Conservation (phyloP, 2,329 filamentous ascomycete species). For the Gremmenia infestans region DNA sequence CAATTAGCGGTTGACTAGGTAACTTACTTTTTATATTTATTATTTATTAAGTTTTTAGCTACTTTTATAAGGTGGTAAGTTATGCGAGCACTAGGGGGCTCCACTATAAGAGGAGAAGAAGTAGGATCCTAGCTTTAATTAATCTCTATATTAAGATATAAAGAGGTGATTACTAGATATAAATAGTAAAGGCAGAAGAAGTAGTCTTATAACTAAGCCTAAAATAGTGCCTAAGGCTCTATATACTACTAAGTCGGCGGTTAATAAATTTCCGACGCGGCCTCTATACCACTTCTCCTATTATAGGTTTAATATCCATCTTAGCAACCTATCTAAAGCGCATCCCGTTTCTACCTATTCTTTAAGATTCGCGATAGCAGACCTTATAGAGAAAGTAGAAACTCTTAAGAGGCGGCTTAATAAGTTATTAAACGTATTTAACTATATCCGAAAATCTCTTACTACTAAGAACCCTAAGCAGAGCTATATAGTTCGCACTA, state of each 20-base stretch:
- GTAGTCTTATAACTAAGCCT: too few species aligned
- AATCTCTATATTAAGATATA: too few species aligned
- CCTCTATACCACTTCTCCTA: not conserved
- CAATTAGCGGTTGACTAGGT: not conserved
- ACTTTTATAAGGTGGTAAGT: not conserved
- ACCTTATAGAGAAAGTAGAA: slow-evolving; percentile 3
- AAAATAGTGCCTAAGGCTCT: not conserved
- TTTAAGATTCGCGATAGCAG: slow-evolving; percentile 1
- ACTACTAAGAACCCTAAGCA: slow-evolving; percentile 1
- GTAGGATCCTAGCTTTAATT: too few species aligned
- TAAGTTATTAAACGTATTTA: not conserved
- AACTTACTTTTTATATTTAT: not conserved
- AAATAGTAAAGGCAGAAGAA: too few species aligned
- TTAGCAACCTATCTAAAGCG: not conserved
- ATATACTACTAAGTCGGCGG: not conserved
- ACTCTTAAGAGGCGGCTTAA: slow-evolving; percentile 2
- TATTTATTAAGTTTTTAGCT: not conserved
- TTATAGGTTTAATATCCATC: not conserved
- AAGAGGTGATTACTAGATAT: too few species aligned
- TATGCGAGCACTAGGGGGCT: not conserved
- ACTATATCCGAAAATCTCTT: slow-evolving; percentile 4
- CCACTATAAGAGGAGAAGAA: not conserved
- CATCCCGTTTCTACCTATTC: not conserved
- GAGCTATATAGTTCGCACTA: not conserved
- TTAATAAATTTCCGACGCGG: not conserved